Evolutionary conservation across 2,329 filamentous ascomycete species (phyloP).

Genomic region (Sarocladiaceae sp.): DNA sequence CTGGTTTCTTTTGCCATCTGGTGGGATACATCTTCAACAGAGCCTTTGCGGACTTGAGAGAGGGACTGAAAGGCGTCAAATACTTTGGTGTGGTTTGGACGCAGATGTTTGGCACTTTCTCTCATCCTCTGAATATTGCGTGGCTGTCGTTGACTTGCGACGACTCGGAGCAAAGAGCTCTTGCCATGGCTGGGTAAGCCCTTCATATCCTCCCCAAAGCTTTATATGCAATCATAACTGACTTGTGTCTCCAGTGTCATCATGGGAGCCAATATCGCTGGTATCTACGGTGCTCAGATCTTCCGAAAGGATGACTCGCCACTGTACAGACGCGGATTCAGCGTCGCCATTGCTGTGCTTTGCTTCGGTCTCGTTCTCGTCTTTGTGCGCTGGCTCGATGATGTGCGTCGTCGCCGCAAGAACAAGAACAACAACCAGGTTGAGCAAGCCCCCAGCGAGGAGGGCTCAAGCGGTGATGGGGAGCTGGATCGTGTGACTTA

Average conservation of each 20-base stretch:
- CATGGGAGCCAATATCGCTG: slow-evolving; percentile 56
- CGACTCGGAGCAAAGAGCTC: slow-evolving; percentile 50
- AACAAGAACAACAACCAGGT: slow-evolving; percentile 8
- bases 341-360: slow-evolving; percentile 36
- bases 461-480: neutral
- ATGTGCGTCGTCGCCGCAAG: slow-evolving; percentile 20
- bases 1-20: slow-evolving; percentile 38
- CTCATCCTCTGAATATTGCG: slow-evolving; percentile 52
- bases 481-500: neutral
- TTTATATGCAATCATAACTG: neutral
- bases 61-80: slow-evolving; percentile 30
- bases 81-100: slow-evolving; percentile 53
- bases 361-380: slow-evolving; percentile 35
- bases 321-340: slow-evolving; percentile 44
- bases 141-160: slow-evolving; percentile 52
- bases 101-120: slow-evolving; percentile 47
- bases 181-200: slow-evolving; percentile 51
- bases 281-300: slow-evolving; percentile 55
- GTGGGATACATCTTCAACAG: slow-evolving; percentile 49
- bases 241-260: slow-evolving; percentile 36
- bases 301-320: slow-evolving; percentile 48
- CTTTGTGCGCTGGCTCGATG: slow-evolving; percentile 36
- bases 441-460: neutral
- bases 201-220: neutral
- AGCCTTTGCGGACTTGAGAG: slow-evolving; percentile 39